Evolutionary conservation across 2,329 filamentous ascomycete genomes (phyloP), one percentile per base, ranked within the genome.

Genomic region (Ophiostoma angusticollis): DNA sequence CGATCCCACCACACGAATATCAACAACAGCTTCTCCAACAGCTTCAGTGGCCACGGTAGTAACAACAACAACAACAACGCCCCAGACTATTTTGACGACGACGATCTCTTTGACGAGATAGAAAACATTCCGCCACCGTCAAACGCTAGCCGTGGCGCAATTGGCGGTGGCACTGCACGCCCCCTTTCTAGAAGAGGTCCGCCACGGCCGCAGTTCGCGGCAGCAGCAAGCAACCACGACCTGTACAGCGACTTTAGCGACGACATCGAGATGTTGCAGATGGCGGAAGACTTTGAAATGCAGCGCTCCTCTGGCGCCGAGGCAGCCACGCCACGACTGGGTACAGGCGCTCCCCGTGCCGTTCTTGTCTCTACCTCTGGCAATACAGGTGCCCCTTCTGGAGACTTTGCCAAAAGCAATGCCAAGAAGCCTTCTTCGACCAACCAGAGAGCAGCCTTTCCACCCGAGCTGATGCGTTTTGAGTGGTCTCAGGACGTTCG

Each of bases 401-500:
- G 58, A 34, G 47, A 57, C 7, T 58, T 57, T 5, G 63, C 58
- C 32, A 46, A 57, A 8, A 59, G 50, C 44, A 43, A 49, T 42
- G 28, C 45, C 7, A 49, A 53, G n/a, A 59, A 55, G 35, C 60
- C 50, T 11, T 38, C 39, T 6, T 45, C 49, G 14, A 12, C 32
- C 1, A 22, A 22, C 17, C 39, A 45, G 3, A 60, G 57, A 38
- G 44, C 57, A 1, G 52, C 54, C 1, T 60, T 73, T 18, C 64
- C 68, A 2, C 55, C 65, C 1, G 63, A 70, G 37, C 56, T 72
- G 49, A 80, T 83, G 70, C 67, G 70, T 35, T 69, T 79, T 51
- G 67, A 77, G 5, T 98, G 93, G 91, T 95, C 87, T 13, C 67
- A 72, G 31, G 87, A 96, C 50, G 82, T 98, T 18, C 80, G 79